Evolutionary conservation across 495 filamentous ascomycete genomes (phyloP), one percentile per base, ranked within the genome.

Genomic region (Aspergillus campestris): DNA sequence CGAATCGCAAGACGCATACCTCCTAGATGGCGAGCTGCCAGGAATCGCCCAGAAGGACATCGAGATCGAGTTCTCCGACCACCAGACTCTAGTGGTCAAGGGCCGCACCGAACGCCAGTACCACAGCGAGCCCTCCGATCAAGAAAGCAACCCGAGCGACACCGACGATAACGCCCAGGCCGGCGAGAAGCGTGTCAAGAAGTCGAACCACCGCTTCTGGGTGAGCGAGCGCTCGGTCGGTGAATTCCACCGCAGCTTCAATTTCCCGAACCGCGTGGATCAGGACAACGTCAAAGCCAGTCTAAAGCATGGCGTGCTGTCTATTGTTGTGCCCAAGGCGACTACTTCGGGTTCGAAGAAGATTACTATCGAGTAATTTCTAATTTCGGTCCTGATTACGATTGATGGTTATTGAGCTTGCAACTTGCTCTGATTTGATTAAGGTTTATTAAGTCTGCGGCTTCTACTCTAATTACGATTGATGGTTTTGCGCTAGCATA

Each of bases 11-110:
- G 62, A 80, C 6, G 64, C 69, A 53, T 96, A 91, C 67, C 83
- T 90, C 57, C 79, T 97, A 6, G 83, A 94, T 59, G 90, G 88
- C 57, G 91, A 96, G 67, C 78, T 96, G 0, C 87, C 90, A 0
- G 91, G 90, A 29, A 71, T 91, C 42, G 75, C 83, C 34, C 84
- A 87, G 60, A 79, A 89, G 48, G 74, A 94, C 58, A 67, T 95
- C 54, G 66, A 79, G 50, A 86, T 96, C 53, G 88, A 95, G 59
- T 94, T 95, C 75, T 78, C 80, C 48, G 89, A 95, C 64, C 65
- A 72, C 3, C 77, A 87, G 48, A 95, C 87, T 30, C 66, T 97
- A 6, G 75, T 81, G 48, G 75, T 96, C 63, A 75, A 77, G 50
- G 90, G 91, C 48, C 79, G 70, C 40, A 71, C 75, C 40, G 40